phyloP scores from a whole-genome alignment of 2,329 filamentous ascomycete species.

The Cytospora chrysosperma region DNA sequence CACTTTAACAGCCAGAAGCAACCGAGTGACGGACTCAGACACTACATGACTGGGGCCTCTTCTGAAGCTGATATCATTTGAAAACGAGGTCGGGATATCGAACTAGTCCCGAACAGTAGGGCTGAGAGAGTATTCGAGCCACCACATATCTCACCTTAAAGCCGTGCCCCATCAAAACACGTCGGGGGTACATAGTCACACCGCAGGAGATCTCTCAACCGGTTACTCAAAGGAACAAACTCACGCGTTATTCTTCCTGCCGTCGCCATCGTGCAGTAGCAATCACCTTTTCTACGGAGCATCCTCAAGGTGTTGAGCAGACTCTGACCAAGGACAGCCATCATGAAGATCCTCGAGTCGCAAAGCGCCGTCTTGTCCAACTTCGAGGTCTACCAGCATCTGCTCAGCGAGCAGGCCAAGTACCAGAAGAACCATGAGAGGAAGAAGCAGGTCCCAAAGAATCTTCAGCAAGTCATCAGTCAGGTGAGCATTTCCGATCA shows the following conservation, averaged over 20 bases:
- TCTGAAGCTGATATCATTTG: no score
- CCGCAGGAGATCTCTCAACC: neutral
- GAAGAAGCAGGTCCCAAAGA: slow-evolving; percentile 46
- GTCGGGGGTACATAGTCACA: neutral
- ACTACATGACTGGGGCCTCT: neutral
- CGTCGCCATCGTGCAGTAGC: neutral
- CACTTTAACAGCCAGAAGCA: neutral
- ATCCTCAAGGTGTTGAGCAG: neutral
- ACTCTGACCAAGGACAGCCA: slow-evolving; percentile 17
- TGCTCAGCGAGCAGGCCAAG: slow-evolving; percentile 57
- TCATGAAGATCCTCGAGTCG: slow-evolving; percentile 69
- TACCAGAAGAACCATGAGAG: slow-evolving; percentile 42
- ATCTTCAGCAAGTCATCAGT: slow-evolving; percentile 60
- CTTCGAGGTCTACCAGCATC: slow-evolving; percentile 68
- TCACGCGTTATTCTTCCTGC: neutral
- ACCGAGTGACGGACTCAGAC: neutral
- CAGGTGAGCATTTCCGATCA: slow-evolving; percentile 50
- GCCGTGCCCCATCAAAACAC: neutral
- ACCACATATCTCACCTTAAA: neutral
- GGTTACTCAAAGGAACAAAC: neutral
- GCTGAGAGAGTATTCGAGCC: neutral
- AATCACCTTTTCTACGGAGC: neutral
- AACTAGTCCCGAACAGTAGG: neutral
- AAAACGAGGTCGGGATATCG: neutral
- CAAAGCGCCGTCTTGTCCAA: slow-evolving; percentile 71